These are phyloP conservation scores for Neonectria sp. DNA, from an alignment of 2,329 filamentous ascomycete genomes.

Conservation along the genomic window DNA sequence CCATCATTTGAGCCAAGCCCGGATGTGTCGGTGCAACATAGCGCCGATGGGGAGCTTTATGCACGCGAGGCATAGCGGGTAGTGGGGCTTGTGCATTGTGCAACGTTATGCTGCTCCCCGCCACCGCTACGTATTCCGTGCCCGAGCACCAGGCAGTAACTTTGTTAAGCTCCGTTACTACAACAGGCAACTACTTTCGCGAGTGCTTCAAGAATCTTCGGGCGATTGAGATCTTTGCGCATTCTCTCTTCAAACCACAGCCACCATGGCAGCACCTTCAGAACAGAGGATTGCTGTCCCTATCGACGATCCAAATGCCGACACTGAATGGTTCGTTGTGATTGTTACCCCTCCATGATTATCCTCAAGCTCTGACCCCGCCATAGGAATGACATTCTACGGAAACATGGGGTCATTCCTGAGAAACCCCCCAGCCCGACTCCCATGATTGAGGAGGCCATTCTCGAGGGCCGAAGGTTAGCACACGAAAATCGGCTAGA, in stretches of 20 bases:
- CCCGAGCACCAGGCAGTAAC: conserved; percentile 34
- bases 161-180: conserved; percentile 29
- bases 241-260: background rate
- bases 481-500: conserved; percentile 95
- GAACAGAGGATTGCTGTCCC: conserved; percentile 83
- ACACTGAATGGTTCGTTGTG: conserved; percentile 90
- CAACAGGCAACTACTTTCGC: conserved; percentile 13
- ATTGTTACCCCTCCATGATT: conserved; percentile 45
- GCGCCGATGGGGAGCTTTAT: conserved; percentile 38
- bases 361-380: conserved; percentile 45
- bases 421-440: conserved; percentile 97
- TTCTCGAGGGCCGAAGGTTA: conserved; percentile 84
- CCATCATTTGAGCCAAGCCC: conserved; percentile 39
- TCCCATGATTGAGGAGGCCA: conserved; percentile 94
- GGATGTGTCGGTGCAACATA: conserved; percentile 35
- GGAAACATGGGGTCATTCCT: conserved; percentile 97
- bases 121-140: conserved; percentile 24
- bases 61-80: conserved; percentile 37
- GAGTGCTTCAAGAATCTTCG: conserved; percentile 15
- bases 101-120: conserved; percentile 35
- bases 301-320: conserved; percentile 94
- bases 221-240: background rate
- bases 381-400: conserved; percentile 95
- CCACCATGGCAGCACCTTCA: conserved; percentile 71
- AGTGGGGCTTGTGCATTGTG: conserved; percentile 36